These are phyloP conservation scores for Podila horticola DNA, from an alignment of 192 early-diverging fungal genomes.

Conservation along the genomic window DNA sequence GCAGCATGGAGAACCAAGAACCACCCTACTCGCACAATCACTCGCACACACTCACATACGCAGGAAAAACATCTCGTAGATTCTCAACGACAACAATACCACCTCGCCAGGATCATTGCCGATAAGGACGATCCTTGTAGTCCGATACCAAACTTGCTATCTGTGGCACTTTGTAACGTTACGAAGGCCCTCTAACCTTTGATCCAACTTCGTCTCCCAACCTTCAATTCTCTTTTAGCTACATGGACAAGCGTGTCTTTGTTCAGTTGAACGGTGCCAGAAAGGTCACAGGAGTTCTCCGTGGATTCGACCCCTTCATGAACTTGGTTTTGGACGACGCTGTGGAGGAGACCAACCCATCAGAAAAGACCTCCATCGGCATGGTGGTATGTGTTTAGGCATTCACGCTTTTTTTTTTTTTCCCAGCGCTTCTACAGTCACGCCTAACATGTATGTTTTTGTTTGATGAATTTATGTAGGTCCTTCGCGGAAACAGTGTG, in stretches of 20 bases:
- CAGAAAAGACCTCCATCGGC: slow-evolving; percentile 81
- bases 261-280: slow-evolving; percentile 93
- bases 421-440: not conserved
- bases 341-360: slow-evolving; percentile 78
- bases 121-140: too few species aligned
- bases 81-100: too few species aligned
- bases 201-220: too few species aligned
- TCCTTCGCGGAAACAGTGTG: slow-evolving; percentile 83
- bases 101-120: too few species aligned
- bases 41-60: too few species aligned
- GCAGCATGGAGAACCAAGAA: too few species aligned
- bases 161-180: too few species aligned
- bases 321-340: slow-evolving; percentile 97
- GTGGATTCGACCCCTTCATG: slow-evolving; percentile 99
- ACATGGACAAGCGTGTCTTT: slow-evolving; percentile 94
- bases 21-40: too few species aligned
- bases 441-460: not conserved
- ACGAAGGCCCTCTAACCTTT: not conserved
- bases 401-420: not conserved
- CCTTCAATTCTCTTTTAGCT: slow-evolving; percentile 40
- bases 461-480: slow-evolving; percentile 36
- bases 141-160: too few species aligned
- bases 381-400: slow-evolving; percentile 74
- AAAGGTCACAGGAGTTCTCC: slow-evolving; percentile 92
- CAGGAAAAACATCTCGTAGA: too few species aligned